phyloP scores from a whole-genome alignment of 176 grass and related monocot species.

The Tillandsia leiboldiana region DNA sequence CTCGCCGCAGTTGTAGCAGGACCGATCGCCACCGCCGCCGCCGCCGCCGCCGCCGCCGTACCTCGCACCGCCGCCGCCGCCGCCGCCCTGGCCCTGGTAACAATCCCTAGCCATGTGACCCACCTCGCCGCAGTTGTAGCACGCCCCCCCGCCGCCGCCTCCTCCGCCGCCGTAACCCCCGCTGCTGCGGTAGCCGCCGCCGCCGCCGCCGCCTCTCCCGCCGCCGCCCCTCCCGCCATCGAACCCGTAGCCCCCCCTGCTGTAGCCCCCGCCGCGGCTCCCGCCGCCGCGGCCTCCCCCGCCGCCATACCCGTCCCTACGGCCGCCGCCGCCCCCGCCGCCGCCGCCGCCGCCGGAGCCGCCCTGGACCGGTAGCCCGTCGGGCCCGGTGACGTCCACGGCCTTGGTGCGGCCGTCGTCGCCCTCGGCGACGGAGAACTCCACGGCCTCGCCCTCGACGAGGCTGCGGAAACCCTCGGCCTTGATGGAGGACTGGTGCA shows the following conservation, averaged over 20 bases:
- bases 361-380: slow-evolving; percentile 73
- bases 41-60: slow-evolving; percentile 29
- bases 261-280: slow-evolving; percentile 12
- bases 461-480: slow-evolving; percentile 72
- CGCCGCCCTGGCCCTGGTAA: slow-evolving; percentile 20
- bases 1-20: slow-evolving; percentile 82
- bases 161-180: slow-evolving; percentile 10
- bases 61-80: slow-evolving; percentile 21
- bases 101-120: slow-evolving; percentile 74
- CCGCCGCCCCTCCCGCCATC: slow-evolving; percentile 5
- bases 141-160: slow-evolving; percentile 30
- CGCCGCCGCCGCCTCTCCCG: neutral
- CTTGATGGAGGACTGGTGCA: slow-evolving; percentile 95
- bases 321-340: slow-evolving; percentile 27
- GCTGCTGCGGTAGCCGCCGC: slow-evolving; percentile 18
- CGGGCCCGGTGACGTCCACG: slow-evolving; percentile 85
- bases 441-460: slow-evolving; percentile 71
- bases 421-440: slow-evolving; percentile 44
- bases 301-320: slow-evolving; percentile 29
- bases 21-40: slow-evolving; percentile 43
- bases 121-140: slow-evolving; percentile 77
- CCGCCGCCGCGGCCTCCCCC: slow-evolving; percentile 31
- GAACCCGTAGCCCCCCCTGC: slow-evolving; percentile 8
- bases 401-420: slow-evolving; percentile 90
- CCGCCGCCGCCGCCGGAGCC: slow-evolving; percentile 11